These are phyloP conservation scores for Ophiocordyceps polyrhachis-furcata DNA, from an alignment of 2,329 filamentous ascomycete genomes.

Conservation along the genomic window DNA sequence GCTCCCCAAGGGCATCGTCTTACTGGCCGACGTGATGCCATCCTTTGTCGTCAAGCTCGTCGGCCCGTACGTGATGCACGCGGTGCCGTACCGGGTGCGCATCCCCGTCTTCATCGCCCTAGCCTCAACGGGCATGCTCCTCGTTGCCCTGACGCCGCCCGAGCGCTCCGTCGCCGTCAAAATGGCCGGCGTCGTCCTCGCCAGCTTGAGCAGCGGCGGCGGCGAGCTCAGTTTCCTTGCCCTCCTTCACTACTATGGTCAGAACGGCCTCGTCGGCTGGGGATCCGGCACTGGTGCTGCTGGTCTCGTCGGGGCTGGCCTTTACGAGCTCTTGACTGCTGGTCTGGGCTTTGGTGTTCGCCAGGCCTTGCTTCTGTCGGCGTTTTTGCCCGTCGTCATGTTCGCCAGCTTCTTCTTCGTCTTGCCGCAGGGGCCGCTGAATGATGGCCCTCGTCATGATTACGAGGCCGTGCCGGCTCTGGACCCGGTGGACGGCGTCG, in stretches of 20 bases:
- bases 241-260: constrained; percentile 84
- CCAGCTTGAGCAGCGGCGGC: constrained; percentile 67
- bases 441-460: constrained; percentile 15
- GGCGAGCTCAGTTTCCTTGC: constrained; percentile 86
- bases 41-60: constrained; percentile 76
- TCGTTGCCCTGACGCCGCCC: constrained; percentile 63
- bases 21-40: constrained; percentile 82
- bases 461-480: constrained; percentile 34
- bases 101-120: constrained; percentile 56
- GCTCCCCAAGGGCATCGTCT: constrained; percentile 78
- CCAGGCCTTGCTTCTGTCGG: constrained; percentile 56
- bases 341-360: constrained; percentile 58
- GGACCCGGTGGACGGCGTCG: constrained; percentile 20
- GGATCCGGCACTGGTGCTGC: constrained; percentile 82
- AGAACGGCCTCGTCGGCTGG: constrained; percentile 76
- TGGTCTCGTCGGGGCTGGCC: constrained; percentile 67
- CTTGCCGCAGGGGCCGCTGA: constrained; percentile 49
- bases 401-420: constrained; percentile 70
- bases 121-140: constrained; percentile 72
- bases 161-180: constrained; percentile 50
- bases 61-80: constrained; percentile 86
- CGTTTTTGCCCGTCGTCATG: constrained; percentile 67
- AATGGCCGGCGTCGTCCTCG: constrained; percentile 65
- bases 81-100: constrained; percentile 60
- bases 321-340: constrained; percentile 75